phyloP scores from a whole-genome alignment of 2,329 filamentous ascomycete species.

The Diaporthe destruens region DNA sequence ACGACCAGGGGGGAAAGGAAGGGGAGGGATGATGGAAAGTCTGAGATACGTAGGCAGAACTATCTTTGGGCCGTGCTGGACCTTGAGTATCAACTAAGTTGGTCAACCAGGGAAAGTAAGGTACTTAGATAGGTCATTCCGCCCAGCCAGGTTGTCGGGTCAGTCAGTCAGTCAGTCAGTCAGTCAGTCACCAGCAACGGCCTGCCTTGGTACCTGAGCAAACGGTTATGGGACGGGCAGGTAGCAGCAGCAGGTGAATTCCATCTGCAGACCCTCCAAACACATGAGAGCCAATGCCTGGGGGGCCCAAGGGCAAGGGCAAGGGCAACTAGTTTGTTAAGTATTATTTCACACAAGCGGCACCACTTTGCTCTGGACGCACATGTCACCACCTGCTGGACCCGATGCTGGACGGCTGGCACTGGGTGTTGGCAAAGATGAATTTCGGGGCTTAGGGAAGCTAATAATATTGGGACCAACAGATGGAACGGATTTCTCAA shows the following conservation, averaged over 20 bases:
- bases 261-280: not conserved
- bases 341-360: conserved; percentile 17
- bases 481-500: conserved; percentile 33
- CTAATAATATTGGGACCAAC: conserved; percentile 39
- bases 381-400: not conserved
- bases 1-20: conserved; percentile 3
- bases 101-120: too few species aligned
- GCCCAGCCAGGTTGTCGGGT: not conserved
- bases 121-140: not conserved
- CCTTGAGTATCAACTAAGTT: not conserved
- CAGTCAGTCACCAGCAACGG: too few species aligned
- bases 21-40: not conserved
- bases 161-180: not conserved
- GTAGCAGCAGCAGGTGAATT: not conserved
- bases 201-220: not conserved
- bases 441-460: conserved; percentile 38
- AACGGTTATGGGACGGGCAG: not conserved
- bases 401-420: not conserved
- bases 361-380: not conserved
- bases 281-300: too few species aligned
- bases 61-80: conserved; percentile 7
- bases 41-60: conserved; percentile 22
- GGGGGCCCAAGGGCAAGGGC: conserved; percentile 13
- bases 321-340: conserved; percentile 36
- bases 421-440: conserved; percentile 33